Evolutionary conservation across 2,329 filamentous ascomycete genomes (phyloP), one percentile per base, ranked within the genome.

Genomic region (Sarocladiaceae sp.): DNA sequence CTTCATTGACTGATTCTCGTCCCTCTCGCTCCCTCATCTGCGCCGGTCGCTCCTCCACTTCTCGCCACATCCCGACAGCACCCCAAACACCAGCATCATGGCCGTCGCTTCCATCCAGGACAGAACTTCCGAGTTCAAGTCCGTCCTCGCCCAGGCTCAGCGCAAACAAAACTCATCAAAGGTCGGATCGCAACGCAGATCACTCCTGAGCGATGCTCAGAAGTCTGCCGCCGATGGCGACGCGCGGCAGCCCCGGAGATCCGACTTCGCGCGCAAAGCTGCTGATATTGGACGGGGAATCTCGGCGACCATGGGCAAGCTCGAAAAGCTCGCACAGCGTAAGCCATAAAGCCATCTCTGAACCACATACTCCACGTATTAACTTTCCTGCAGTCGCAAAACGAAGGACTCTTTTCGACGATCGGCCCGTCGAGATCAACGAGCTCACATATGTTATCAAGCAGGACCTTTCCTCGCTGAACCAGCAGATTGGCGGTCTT

Each of bases 371-470:
- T 15, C 13, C 6, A 12, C 4, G 20, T 26, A n/a, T 6, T 39
- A 22, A 33, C 35, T 49, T 29, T 60, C n/a, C 60, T 52, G 23
- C 55, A 88, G 85, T 99, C 66, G 94, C 94, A n/a, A 93, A 91
- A 70, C 85, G 93, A 64, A 95, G 96, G 72, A 96, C 94, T 10
- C 84, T 99, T 39, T 99, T 99, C 67, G 94, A 99, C 69, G 94
- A 99, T 73, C 84, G 90, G 66, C 91, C 94, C 0, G 89, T 97
- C 52, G 94, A 99, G 71, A 97, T 97, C 68, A 94, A 94, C 68
- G 91, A 97, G 70, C 83, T 97, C 67, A 97, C 92, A 7, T 97
- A 92, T 64, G 88, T 97, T 65, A 97, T 97, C 77, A 97, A 97
- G 74, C 93, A 97, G 76, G 93, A 97, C 64, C 82, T 97, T 50